phyloP scores from a whole-genome alignment of 352 stramenopile species.

The Pythium periplocum region DNA sequence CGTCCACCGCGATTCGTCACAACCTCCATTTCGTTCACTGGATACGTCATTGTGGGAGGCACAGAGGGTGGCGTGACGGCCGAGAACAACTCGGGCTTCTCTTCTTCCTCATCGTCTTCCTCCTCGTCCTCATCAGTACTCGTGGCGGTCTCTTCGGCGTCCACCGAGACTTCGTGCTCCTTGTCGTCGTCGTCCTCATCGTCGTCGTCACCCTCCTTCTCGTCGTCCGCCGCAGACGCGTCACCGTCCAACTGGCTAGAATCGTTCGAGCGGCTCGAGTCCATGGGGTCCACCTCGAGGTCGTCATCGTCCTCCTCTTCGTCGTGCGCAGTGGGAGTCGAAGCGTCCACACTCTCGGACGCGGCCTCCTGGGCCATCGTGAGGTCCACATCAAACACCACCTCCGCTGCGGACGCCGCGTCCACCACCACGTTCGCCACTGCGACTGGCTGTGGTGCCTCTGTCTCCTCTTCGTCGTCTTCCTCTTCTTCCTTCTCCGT shows the following conservation, averaged over 20 bases:
- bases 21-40: constrained; percentile 81
- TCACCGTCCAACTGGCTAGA: no score
- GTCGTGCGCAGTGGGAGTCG: no score
- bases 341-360: no score
- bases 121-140: background rate
- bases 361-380: background rate
- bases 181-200: constrained; percentile 1
- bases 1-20: constrained; percentile 70
- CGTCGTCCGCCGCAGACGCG: no score
- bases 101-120: constrained; percentile 14
- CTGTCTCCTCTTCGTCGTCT: background rate
- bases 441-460: constrained; percentile 3
- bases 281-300: no score
- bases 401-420: background rate
- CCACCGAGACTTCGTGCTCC: background rate
- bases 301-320: no score
- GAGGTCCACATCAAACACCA: background rate
- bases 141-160: background rate
- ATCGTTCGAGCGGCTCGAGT: no score
- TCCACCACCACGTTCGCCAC: background rate
- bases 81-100: constrained; percentile 11
- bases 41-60: constrained; percentile 64
- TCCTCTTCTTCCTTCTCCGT: constrained; percentile 1
- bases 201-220: no score
- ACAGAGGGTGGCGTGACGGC: constrained; percentile 20